Evolutionary conservation across 192 early-diverging fungal genomes (phyloP), one percentile per base, ranked within the genome.

Genomic region (Powellomyces hirtus): DNA sequence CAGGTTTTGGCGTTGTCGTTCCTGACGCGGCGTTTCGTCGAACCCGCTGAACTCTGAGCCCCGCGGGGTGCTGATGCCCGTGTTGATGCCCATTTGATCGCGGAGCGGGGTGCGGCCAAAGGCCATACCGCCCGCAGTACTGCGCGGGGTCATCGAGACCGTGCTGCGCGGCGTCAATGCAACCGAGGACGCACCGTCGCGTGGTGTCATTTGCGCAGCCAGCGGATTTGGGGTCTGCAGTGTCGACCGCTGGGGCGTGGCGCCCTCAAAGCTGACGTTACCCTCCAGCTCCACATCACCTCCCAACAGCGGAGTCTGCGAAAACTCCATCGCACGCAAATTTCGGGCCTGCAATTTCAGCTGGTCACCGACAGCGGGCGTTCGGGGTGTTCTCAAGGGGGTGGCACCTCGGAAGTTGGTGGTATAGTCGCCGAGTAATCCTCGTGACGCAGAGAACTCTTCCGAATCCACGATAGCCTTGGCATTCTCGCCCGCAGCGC

Each of bases 251-350:
- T 78, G 72, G 4, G 92, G 92, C 26, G 89, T 86, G 13, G 79
- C 59, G 13, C 89, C 86, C 18, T 81, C 77, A 59, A 86, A 89
- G 26, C 81, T 87, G 3, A 89, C 85, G 16, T 85, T 83, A 0
- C 78, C 84, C 35, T 75, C 77, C 16, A 72, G 37, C 7, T 65
- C 46, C 6, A 85, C 60, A n/a, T 92, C 91, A 8, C 81, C 86
- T 50, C 93, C 94, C 22, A 94, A 80, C 27, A 97, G 81, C 10
- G 95, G 95, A 16, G 95, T 97, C 49, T 94, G 88, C 57, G 85
- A 77, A 11, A 77, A 71, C 24, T 86, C 77, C 82, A 92, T 78
- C 20, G 90, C 89, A 22, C 89, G 84, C 70, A 92, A 83, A 63
- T 94, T 95, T 46, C 90, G 80, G 1, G 95, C 95, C 74, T 93